These are phyloP conservation scores for Cerioporus squamosus DNA, from an alignment of 1,284 basidiomycete species.

Conservation along the genomic window DNA sequence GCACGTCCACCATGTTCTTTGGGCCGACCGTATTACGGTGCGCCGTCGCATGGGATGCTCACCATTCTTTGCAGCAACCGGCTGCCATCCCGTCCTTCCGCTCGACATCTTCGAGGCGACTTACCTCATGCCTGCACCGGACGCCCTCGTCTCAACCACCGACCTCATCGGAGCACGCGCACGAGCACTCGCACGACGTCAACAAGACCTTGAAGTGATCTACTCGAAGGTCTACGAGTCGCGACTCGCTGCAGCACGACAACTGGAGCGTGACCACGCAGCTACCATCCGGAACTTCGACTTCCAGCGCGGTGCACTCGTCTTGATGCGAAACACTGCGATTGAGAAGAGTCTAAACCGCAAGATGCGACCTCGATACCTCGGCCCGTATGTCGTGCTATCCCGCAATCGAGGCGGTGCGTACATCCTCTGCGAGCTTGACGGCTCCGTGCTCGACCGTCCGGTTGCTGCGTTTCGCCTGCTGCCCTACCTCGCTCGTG, in stretches of 20 bases:
- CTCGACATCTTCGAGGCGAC: constrained; percentile 46
- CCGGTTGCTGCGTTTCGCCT: no score
- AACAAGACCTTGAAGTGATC: constrained; percentile 7
- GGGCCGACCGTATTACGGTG: constrained; percentile 44
- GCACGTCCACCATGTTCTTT: constrained; percentile 37
- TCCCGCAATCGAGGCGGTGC: no score
- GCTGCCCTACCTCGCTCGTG: no score
- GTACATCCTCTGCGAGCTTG: no score
- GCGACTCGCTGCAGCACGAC: constrained; percentile 22
- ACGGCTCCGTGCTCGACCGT: no score
- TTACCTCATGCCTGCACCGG: constrained; percentile 32
- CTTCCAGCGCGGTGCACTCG: constrained; percentile 40
- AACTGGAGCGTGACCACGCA: constrained; percentile 29
- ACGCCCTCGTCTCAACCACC: constrained; percentile 27
- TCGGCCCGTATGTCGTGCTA: constrained; percentile 40
- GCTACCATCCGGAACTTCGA: constrained; percentile 34
- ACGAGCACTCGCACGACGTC: constrained; percentile 32
- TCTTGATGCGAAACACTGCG: constrained; percentile 39
- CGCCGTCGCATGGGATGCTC: constrained; percentile 34
- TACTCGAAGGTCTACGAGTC: constrained; percentile 25
- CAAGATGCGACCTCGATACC: constrained; percentile 33
- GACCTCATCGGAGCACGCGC: constrained; percentile 27
- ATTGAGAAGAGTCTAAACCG: constrained; percentile 38
- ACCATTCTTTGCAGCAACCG: constrained; percentile 43
- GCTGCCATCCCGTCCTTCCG: constrained; percentile 43